Percentiles rank a stretch among this genome's conserved stretches.
phyloP scores from a whole-genome alignment of 1,284 basidiomycete species.

The Puccinia novopanici region DNA sequence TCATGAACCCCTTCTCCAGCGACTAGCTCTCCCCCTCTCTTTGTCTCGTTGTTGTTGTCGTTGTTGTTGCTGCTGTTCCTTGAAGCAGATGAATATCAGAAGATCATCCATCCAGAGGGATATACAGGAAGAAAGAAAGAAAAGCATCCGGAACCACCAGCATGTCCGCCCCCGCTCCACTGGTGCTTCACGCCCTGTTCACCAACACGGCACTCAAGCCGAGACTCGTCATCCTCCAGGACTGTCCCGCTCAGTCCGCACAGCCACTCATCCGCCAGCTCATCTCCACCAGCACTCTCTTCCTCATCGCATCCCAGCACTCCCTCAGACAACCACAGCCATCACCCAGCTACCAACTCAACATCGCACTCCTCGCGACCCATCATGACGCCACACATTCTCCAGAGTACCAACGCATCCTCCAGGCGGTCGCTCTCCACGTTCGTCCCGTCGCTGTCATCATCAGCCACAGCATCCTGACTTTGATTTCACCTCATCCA shows the following conservation, averaged over 20 bases:
- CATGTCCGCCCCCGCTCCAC: background rate
- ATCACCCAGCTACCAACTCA: background rate
- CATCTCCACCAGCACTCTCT: background rate
- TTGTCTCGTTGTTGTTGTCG: background rate
- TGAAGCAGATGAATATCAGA: background rate
- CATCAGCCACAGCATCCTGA: too few species aligned
- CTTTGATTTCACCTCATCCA: background rate
- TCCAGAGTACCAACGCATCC: background rate
- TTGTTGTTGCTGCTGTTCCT: background rate
- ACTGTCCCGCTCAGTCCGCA: constrained; percentile 22
- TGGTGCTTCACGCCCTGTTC: background rate
- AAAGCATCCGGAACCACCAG: background rate
- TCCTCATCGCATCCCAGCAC: background rate
- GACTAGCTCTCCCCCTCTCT: background rate
- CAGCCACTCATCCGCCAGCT: constrained; percentile 7
- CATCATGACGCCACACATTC: background rate
- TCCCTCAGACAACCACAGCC: too few species aligned
- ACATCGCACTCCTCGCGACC: background rate
- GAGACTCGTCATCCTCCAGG: constrained; percentile 5
- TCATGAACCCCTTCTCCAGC: constrained; percentile 11
- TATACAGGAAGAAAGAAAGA: too few species aligned
- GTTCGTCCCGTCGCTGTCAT: background rate
- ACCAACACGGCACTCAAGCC: background rate
- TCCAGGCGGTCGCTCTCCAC: background rate
- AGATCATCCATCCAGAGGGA: background rate